Evolutionary conservation across 2,329 filamentous ascomycete species (phyloP).

Genomic region (Phaeosphaeria sp.): DNA sequence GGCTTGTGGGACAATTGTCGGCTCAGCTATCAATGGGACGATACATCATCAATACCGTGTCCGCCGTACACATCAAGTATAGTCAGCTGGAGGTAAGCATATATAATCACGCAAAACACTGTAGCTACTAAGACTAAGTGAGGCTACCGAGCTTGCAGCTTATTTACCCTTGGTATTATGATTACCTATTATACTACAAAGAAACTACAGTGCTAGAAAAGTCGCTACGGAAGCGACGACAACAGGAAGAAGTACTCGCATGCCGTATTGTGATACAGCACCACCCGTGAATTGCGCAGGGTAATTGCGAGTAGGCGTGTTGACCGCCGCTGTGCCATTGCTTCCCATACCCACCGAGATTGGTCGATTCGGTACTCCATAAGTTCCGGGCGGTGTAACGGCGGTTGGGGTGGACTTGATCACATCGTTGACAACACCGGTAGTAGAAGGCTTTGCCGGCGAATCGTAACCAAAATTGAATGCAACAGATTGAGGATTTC

Average conservation of each 20-base stretch:
- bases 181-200: neutral
- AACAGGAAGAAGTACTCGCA: neutral
- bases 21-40: no score
- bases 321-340: neutral
- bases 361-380: neutral
- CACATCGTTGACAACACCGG: neutral
- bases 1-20: no score
- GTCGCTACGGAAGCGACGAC: neutral
- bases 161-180: no score
- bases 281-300: neutral
- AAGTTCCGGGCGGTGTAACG: neutral
- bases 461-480: neutral
- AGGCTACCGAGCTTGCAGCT: no score
- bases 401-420: neutral
- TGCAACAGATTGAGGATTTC: neutral
- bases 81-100: no score
- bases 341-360: neutral
- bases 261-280: neutral
- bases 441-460: neutral
- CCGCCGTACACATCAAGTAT: no score
- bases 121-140: no score
- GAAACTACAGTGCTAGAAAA: neutral
- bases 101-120: no score
- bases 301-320: neutral
- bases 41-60: no score